Percentiles rank a stretch among this genome's conserved stretches.
These are phyloP conservation scores for Garcia nutans DNA, from an alignment of 345 rosid species.

Conservation along the genomic window DNA sequence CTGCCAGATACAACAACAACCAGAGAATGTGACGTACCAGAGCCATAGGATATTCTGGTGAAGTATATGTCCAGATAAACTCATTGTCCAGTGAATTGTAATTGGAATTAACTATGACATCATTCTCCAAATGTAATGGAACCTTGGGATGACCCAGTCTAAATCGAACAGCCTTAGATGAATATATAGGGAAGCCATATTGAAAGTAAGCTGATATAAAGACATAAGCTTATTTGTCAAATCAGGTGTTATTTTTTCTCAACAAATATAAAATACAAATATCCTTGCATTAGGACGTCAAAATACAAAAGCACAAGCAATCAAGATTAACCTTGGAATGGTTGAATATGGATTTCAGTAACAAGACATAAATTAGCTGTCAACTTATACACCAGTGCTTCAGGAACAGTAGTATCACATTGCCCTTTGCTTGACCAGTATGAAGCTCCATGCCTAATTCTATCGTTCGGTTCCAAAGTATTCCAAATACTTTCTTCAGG, in stretches of 20 bases:
- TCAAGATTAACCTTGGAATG: conserved; percentile 60
- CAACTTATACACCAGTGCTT: conserved; percentile 69
- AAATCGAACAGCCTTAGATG: conserved; percentile 70
- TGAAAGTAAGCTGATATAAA: conserved; percentile 70
- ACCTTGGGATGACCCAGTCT: conserved; percentile 53
- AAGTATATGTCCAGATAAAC: conserved; percentile 74
- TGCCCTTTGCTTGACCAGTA: conserved; percentile 96
- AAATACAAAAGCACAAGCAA: neutral
- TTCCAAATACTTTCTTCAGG: conserved; percentile 71
- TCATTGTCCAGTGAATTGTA: conserved; percentile 28
- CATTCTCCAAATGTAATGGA: conserved; percentile 27
- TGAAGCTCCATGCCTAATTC: conserved; percentile 49
- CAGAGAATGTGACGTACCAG: conserved; percentile 46
- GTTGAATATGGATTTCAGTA: conserved; percentile 66
- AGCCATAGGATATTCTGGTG: conserved; percentile 79
- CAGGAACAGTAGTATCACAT: conserved; percentile 59
- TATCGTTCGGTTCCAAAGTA: conserved; percentile 59
- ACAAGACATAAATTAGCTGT: conserved; percentile 63
- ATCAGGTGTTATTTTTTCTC: neutral
- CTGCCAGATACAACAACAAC: neutral
- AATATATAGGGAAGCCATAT: conserved; percentile 67
- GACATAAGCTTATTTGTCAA: neutral
- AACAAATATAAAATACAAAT: neutral
- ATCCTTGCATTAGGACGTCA: neutral
- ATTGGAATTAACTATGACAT: conserved; percentile 11